These are phyloP conservation scores for Coffea humblotiana DNA, from an alignment of 305 asterid genomes.

Conservation along the genomic window DNA sequence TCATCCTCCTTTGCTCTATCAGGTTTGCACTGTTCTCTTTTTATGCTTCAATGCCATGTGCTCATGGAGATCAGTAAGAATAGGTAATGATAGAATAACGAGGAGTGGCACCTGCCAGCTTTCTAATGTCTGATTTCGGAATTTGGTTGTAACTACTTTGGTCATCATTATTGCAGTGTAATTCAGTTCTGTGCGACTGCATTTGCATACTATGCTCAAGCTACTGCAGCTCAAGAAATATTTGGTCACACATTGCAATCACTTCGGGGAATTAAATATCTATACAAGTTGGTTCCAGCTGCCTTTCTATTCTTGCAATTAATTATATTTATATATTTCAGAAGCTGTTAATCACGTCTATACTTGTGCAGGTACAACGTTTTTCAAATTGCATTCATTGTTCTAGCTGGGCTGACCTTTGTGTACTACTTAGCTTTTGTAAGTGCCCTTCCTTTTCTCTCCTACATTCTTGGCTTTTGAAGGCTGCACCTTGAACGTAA, in stretches of 20 bases:
- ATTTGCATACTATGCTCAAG: conserved; percentile 93
- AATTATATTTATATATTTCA: too few relatives aligned
- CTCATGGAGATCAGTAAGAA: neutral
- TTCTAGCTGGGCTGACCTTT: conserved; percentile 90
- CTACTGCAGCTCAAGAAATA: conserved; percentile 99
- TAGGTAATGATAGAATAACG: neutral
- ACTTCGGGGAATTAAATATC: conserved; percentile 93
- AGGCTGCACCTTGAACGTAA: conserved; percentile 13
- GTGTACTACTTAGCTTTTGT: conserved; percentile 87
- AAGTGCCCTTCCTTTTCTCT: conserved; percentile 31
- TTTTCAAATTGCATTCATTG: conserved; percentile 89
- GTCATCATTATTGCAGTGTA: conserved; percentile 61
- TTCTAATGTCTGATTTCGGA: conserved; percentile 17
- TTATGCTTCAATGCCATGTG: neutral
- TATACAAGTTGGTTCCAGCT: conserved; percentile 73
- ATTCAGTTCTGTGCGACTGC: conserved; percentile 99
- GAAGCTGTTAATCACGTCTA: neutral
- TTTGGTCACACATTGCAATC: conserved; percentile 97
- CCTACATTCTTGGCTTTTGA: neutral
- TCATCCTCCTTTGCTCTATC: conserved; percentile 95
- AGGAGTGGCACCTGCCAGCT: neutral
- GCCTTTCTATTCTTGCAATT: neutral
- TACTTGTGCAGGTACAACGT: conserved; percentile 78
- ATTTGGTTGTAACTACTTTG: conserved; percentile 4
- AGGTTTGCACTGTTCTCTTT: conserved; percentile 46